Base-by-base conservation (phyloP, 176 grass and related monocot species). In the Carex littledalei region DNA sequence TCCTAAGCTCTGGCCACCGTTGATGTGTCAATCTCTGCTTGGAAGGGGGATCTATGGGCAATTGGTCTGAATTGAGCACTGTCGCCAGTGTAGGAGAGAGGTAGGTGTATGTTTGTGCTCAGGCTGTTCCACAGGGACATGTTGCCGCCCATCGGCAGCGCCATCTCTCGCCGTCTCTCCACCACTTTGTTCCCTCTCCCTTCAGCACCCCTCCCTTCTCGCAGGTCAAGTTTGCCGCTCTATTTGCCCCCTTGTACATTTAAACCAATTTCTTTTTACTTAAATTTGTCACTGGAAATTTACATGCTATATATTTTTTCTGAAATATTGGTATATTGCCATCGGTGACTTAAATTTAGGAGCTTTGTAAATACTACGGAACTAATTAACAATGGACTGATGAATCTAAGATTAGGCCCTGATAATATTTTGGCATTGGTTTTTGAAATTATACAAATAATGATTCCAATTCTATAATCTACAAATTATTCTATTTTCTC, bases 121-220 rank as follows among this genome's bases (percentile, higher is more conserved):
- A 32, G 58, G 71, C 32, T 81, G 63, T 14, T 72, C 87, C 58
- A 15, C 58, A 87, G 14, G 84, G n/a, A 67, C 29, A 89, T 89
- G 87, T 65, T 85, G 74, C 88, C 22, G 2, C 70, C 79, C 4
- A 53, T 53, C 8, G 35, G 81, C 14, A 5, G 64, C 57, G 21
- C 10, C 59, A 41, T 67, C 61, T 77, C 78, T 74, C 81, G 72
- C 6, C 84, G 86, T 65, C 81, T 91, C 81, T 85, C 85, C 82
- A 18, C 89, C 3, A 85, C 92, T 16, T 85, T 91, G 12, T 72
- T 79, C 1, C 79, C 88, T 78, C 86, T 87, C 32, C 15, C 67
- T 26, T 89, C 84, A 8, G 77, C 84, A 17, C 84, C 90, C 13
- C 81, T 94, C 52, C 94, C 86, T 80, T 85, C 85, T 29, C 80